A percentile compares a stretch with the other conserved stretches of the same genome.
These are phyloP conservation scores for Bifiguratus adelaidae DNA, from an alignment of 192 early-diverging fungal species.

Conservation along the genomic window DNA sequence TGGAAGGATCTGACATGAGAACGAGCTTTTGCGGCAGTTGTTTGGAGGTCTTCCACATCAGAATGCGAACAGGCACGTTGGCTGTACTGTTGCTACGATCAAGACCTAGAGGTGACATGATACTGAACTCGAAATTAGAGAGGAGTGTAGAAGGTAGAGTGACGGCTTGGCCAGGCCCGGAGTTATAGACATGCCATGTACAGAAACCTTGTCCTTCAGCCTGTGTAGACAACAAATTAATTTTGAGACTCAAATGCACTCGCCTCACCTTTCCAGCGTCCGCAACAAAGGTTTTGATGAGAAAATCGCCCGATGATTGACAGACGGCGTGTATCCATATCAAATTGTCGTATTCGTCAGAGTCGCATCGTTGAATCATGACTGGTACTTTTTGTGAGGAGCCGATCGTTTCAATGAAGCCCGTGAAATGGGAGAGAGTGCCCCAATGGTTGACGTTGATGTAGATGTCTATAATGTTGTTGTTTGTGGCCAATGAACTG, in stretches of 20 bases:
- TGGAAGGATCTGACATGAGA: neutral
- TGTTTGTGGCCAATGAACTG: neutral
- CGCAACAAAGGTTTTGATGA: neutral
- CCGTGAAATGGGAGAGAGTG: neutral
- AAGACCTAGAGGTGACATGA: neutral
- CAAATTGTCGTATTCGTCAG: neutral
- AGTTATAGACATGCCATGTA: too few relatives aligned
- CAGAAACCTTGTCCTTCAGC: too few relatives aligned
- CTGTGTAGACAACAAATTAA: neutral
- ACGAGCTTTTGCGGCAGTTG: neutral
- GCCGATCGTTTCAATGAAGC: neutral
- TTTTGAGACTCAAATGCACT: neutral
- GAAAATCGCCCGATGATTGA: neutral
- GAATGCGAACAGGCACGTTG: neutral
- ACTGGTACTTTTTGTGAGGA: neutral
- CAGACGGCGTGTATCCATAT: conserved; percentile 7
- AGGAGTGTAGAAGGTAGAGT: neutral
- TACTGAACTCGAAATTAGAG: neutral
- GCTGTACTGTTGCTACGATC: neutral
- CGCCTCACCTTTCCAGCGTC: neutral
- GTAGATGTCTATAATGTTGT: conserved; percentile 4
- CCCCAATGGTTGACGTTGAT: neutral
- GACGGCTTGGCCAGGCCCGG: too few relatives aligned
- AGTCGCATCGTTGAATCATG: neutral
- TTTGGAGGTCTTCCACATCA: neutral